These are phyloP conservation scores for Neofusicoccum sp. DNA, from an alignment of 2,329 filamentous ascomycete genomes.

Conservation along the genomic window DNA sequence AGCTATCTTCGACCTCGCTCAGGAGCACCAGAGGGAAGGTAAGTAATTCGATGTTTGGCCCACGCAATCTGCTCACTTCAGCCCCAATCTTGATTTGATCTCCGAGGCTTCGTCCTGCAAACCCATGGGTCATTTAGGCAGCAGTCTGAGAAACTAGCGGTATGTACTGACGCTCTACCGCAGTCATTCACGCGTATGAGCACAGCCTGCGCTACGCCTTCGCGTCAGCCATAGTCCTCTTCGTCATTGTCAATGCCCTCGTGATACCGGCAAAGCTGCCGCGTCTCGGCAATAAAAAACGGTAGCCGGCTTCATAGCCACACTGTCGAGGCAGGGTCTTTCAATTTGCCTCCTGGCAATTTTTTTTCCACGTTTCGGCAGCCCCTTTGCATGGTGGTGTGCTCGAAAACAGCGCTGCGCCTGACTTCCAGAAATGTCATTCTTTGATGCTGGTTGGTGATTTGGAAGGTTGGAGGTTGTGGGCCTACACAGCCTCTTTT, in stretches of 20 bases:
- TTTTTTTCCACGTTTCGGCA: background rate
- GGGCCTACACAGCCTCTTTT: slow-evolving; percentile 4
- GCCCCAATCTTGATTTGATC: background rate
- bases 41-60: slow-evolving; percentile 19
- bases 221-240: slow-evolving; percentile 40
- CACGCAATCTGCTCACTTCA: background rate
- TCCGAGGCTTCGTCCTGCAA: background rate
- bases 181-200: slow-evolving; percentile 41
- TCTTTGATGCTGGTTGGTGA: background rate
- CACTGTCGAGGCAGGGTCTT: background rate
- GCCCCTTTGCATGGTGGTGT: slow-evolving; percentile 5
- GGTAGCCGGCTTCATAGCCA: background rate
- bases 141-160: background rate
- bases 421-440: background rate
- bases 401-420: background rate
- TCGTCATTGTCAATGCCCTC: slow-evolving; percentile 53
- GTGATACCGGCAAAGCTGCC: slow-evolving; percentile 56
- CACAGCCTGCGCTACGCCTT: slow-evolving; percentile 43
- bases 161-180: background rate
- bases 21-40: slow-evolving; percentile 49
- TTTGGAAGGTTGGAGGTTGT: background rate
- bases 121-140: background rate
- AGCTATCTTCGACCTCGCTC: slow-evolving; percentile 46
- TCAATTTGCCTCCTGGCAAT: background rate
- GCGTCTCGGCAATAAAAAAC: slow-evolving; percentile 42